phyloP scores from a whole-genome alignment of 306 rosid genomes.

The Parietaria judaica region DNA sequence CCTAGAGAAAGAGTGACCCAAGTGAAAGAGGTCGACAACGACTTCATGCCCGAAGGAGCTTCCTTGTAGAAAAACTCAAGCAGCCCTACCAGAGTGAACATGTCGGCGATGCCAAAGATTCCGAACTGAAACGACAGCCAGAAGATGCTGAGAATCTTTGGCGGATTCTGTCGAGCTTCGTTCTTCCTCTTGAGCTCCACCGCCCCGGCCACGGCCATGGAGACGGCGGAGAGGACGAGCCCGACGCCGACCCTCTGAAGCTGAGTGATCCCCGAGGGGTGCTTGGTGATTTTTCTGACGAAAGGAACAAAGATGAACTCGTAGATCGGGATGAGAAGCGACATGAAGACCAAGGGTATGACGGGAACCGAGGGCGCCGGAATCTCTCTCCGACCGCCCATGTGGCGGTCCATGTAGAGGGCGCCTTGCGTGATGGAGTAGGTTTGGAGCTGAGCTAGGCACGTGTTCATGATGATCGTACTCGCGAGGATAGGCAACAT shows the following conservation, averaged over 20 bases:
- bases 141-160: slow-evolving; percentile 43
- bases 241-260: slow-evolving; percentile 86
- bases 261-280: slow-evolving; percentile 73
- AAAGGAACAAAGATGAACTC: slow-evolving; percentile 68
- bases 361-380: slow-evolving; percentile 76
- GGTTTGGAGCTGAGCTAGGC: slow-evolving; percentile 86
- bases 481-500: slow-evolving; percentile 73
- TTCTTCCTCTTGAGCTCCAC: slow-evolving; percentile 58
- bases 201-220: slow-evolving; percentile 65
- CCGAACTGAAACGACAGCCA: slow-evolving; percentile 78
- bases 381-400: slow-evolving; percentile 52
- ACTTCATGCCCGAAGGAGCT: slow-evolving; percentile 66
- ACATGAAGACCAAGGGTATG: slow-evolving; percentile 60
- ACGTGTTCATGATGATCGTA: slow-evolving; percentile 80
- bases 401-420: slow-evolving; percentile 34
- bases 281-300: slow-evolving; percentile 56
- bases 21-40: slow-evolving; percentile 67
- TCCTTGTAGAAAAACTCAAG: slow-evolving; percentile 74
- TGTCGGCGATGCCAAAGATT: slow-evolving; percentile 74
- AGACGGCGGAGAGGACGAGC: slow-evolving; percentile 48
- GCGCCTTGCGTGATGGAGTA: slow-evolving; percentile 75
- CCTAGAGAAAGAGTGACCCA: slow-evolving; percentile 63
- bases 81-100: slow-evolving; percentile 80
- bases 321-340: slow-evolving; percentile 53
- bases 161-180: slow-evolving; percentile 34